phyloP scores from a whole-genome alignment of 164 flowering plant species.

The Stephania cephalantha region DNA sequence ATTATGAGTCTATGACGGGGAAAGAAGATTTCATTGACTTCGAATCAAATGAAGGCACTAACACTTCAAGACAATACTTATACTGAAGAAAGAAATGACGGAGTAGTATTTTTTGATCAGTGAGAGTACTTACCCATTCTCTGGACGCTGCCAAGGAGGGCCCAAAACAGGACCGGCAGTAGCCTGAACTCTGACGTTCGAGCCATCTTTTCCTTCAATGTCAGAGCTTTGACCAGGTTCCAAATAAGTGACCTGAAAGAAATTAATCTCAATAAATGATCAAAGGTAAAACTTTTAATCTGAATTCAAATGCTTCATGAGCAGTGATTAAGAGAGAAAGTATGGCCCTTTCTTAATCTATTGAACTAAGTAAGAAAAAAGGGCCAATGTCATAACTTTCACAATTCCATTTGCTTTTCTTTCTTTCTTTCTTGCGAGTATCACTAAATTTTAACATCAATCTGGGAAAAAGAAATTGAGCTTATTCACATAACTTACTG shows the following conservation, averaged over 20 bases:
- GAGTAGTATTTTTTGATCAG: neutral
- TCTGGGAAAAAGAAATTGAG: no score
- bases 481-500: no score
- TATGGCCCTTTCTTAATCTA: no score
- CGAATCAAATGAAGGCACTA: neutral
- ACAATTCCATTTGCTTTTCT: no score
- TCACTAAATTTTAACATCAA: no score
- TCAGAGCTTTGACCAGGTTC: conserved; percentile 78
- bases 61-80: neutral
- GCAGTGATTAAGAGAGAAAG: no score
- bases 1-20: neutral
- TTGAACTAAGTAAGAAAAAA: no score
- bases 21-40: neutral
- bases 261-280: conserved; percentile 7
- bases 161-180: conserved; percentile 92
- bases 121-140: conserved; percentile 57
- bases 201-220: conserved; percentile 45
- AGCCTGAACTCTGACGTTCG: conserved; percentile 49
- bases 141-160: conserved; percentile 98
- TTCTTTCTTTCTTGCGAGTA: no score
- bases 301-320: no score
- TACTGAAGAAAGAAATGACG: neutral
- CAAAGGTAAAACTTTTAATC: neutral
- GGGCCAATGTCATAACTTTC: no score
- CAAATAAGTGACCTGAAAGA: conserved; percentile 66